Base-by-base conservation (phyloP, 192 early-diverging fungal genomes). In the Dispira simplex region DNA sequence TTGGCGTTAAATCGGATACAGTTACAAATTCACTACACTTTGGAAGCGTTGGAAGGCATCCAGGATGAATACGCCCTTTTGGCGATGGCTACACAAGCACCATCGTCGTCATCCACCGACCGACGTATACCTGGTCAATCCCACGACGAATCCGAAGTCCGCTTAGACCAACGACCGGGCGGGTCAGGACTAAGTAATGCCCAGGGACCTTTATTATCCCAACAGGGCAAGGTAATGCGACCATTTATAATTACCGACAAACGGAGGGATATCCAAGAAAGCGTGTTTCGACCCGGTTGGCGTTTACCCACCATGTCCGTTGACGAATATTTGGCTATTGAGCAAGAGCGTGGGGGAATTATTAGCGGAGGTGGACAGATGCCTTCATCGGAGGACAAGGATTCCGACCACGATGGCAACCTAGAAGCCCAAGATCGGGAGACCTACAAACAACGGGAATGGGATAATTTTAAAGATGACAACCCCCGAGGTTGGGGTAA, bases 231-330 rank as follows among this genome's bases (percentile, higher is more conserved):
- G 13, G 66, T 85, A 0, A 74, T 90, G 26, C 84, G 86, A 49
- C 93, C 95, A 21, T 99, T 99, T 79, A 77, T 90, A 23, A 83
- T 99, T 44, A 91, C 88, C 1, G 88, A 75, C 64, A 71, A 87
- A 63, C 81, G 89, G 8, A 77, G 87, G 64, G 76, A 78, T 46
- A 77, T 95, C 53, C 78, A 78, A 56, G 75, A 93, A 28, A 77
- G 81, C 23, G 95, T 98, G 13, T 99, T 93, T 68, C 56, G 86
- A 21, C 90, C 89, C 0, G 83, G 88, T 12, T 88, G 89, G 70
- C 86, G 80, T 27, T 65, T 99, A 63, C 97, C 97, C 9, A 97
- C 95, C 8, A 97, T 99, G 95, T 80, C 90, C 0, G 83, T 99
- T 53, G 97, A 99, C 49, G 89, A 97, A 73, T 99, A 94, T 66